Base-by-base conservation (phyloP, 768 basidiomycete genomes). In the Dacryopinax spathularia region DNA sequence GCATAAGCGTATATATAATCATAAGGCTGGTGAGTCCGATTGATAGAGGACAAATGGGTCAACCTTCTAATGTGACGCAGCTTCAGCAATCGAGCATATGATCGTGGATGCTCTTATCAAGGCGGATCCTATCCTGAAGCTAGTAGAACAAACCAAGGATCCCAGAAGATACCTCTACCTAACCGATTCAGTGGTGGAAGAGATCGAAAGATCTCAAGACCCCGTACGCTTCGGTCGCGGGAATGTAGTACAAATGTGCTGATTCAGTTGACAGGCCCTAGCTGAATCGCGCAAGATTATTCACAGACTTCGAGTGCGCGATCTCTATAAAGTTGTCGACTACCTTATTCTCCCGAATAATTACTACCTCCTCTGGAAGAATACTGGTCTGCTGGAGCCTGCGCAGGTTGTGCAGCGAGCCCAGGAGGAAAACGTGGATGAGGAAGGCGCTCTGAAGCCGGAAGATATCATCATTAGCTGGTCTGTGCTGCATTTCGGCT, bases 1-100 rank as follows among this genome's bases (percentile, higher is more conserved):
- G n/a, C 88, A 90, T 73, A 91, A 90, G 70, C 80, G 79, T 6
- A 79, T 89, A n/a, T 92, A 91, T 67, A 84, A 82, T 65, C 89
- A 91, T 72, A 90, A 90, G 71, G 82, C 87, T 1, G 84, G 83
- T 83, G 64, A 22, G 78, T 72, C n/a, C n/a, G n/a, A 15, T 18
- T 27, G 20, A 16, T 22, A 33, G 56, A 27, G 15, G 34, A n/a
- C 44, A 34, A 31, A 7, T 33, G 29, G 27, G 20, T 12, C 5
- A 15, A 6, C 36, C 2, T 7, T 25, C 27, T 65, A 33, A 31
- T 29, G 63, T 33, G n/a, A 15, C 18, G 41, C 70, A 87, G 88
- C 87, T 2, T 86, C 81, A 67, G 83, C 87, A 0, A 85, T 91
- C 60, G 90, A 90, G 71, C 82, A 85, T 69, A 91, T 91, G 90